Evolutionary conservation across 2,329 filamentous ascomycete genomes (phyloP).

Genomic region (Colletotrichum shisoi): DNA sequence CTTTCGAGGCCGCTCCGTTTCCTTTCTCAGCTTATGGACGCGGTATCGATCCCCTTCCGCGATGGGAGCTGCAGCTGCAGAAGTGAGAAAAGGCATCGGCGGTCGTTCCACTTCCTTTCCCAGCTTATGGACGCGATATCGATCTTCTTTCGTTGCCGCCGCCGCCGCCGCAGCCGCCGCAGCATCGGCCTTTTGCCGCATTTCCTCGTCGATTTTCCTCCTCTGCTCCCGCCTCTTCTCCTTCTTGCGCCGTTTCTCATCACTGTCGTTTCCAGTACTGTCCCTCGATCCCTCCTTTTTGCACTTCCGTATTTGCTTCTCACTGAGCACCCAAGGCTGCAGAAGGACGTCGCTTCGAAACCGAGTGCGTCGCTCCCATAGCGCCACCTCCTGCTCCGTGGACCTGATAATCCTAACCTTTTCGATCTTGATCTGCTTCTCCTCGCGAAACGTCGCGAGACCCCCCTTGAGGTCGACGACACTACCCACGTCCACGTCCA

Average conservation of each 20-base stretch:
- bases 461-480: slow-evolving; percentile 67
- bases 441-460: slow-evolving; percentile 56
- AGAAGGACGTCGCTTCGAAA: slow-evolving; percentile 62
- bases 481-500: slow-evolving; percentile 59
- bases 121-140: slow-evolving; percentile 6
- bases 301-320: slow-evolving; percentile 59
- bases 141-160: background rate
- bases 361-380: slow-evolving; percentile 64
- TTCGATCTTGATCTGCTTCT: slow-evolving; percentile 62
- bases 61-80: slow-evolving; percentile 2
- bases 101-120: slow-evolving; percentile 3
- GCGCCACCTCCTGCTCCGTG: slow-evolving; percentile 65
- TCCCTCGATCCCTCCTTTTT: slow-evolving; percentile 49
- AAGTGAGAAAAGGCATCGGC: background rate
- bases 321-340: slow-evolving; percentile 63
- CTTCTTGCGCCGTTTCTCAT: slow-evolving; percentile 38
- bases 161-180: background rate
- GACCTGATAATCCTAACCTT: slow-evolving; percentile 58
- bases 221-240: slow-evolving; percentile 17
- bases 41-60: slow-evolving; percentile 5
- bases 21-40: slow-evolving; percentile 12
- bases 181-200: slow-evolving; percentile 13
- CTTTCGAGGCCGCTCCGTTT: too few relatives aligned
- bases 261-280: slow-evolving; percentile 49
- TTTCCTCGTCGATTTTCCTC: slow-evolving; percentile 22